phyloP scores from a whole-genome alignment of 2,329 filamentous ascomycete species.

The Drechslera avenae region DNA sequence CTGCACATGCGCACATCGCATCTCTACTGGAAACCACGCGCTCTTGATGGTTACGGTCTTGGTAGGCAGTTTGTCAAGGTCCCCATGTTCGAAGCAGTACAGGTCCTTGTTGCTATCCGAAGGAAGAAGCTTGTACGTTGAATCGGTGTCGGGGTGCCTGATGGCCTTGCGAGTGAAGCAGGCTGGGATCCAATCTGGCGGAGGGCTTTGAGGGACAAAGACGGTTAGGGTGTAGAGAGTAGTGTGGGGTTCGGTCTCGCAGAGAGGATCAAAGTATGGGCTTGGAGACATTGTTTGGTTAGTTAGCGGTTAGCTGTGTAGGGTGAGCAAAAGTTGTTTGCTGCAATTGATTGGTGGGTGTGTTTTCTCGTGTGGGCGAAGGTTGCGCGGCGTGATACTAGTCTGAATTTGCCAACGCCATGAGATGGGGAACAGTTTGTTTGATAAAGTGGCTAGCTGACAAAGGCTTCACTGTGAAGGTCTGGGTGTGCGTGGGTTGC shows the following conservation, averaged over 20 bases:
- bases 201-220: conserved; percentile 24
- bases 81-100: conserved; percentile 15
- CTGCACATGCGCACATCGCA: conserved; percentile 33
- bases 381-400: not conserved
- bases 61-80: conserved; percentile 22
- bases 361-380: not conserved
- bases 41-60: conserved; percentile 22
- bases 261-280: conserved; percentile 26
- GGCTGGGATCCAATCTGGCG: conserved; percentile 20
- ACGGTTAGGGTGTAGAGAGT: conserved; percentile 33
- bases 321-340: not conserved
- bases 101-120: conserved; percentile 18
- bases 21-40: conserved; percentile 18
- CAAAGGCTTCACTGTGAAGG: not conserved
- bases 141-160: conserved; percentile 2
- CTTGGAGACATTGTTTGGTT: not conserved
- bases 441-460: not conserved
- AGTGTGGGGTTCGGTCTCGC: conserved; percentile 25
- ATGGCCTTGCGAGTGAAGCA: conserved; percentile 21
- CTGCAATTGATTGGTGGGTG: too few species aligned
- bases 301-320: not conserved
- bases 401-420: too few species aligned
- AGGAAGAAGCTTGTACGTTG: conserved; percentile 12
- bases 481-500: not conserved
- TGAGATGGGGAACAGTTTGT: too few species aligned